Conservation (phyloP, 257 asterid species). For the Penstemon barbatus region DNA sequence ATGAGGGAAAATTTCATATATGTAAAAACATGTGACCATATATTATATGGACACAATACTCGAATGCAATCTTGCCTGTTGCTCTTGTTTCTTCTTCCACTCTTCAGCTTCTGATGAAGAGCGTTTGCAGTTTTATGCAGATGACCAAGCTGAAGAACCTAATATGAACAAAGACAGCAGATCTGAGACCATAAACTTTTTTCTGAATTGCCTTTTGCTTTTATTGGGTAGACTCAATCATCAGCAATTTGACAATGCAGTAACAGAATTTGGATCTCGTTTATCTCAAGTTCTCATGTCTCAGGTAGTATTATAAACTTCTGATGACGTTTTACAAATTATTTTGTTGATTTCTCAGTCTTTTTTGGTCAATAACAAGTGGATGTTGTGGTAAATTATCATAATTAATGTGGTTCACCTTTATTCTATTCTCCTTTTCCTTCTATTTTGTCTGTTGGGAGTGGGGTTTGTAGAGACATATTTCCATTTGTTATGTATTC, state of each 20-base stretch:
- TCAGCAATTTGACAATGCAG: conserved; percentile 57
- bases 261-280: conserved; percentile 69
- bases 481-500: neutral
- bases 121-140: conserved; percentile 67
- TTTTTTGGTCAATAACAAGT: neutral
- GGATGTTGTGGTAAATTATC: neutral
- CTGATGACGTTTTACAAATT: neutral
- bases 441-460: neutral
- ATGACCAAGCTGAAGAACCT: conserved; percentile 56
- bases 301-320: conserved; percentile 54
- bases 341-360: conserved; percentile 6
- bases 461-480: neutral
- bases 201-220: conserved; percentile 81
- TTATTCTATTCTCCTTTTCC: neutral
- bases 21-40: too few relatives aligned
- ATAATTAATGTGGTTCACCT: too few relatives aligned
- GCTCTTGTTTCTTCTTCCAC: conserved; percentile 24
- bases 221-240: conserved; percentile 68
- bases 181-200: conserved; percentile 66
- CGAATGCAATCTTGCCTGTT: neutral
- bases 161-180: conserved; percentile 49
- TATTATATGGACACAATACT: too few relatives aligned
- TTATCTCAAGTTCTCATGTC: conserved; percentile 64
- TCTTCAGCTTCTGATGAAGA: conserved; percentile 29
- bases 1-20: neutral